These are phyloP conservation scores for Bipolaris sorokiniana DNA, from an alignment of 2,329 filamentous ascomycete genomes.

Conservation along the genomic window DNA sequence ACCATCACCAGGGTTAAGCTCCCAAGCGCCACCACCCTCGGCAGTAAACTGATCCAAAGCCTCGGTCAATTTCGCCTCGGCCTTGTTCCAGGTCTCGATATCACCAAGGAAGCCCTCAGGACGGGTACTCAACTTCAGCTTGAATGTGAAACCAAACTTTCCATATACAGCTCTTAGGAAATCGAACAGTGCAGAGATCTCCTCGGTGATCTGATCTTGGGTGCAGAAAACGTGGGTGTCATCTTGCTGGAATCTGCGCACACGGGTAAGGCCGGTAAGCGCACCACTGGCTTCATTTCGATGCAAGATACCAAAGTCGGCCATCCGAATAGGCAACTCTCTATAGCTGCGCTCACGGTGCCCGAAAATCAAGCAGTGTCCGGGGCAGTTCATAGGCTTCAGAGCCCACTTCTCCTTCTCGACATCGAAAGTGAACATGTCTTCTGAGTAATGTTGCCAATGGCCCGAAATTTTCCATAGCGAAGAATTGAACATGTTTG, in stretches of 20 bases:
- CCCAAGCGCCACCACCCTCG: slow-evolving; percentile 73
- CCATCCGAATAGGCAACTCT: slow-evolving; percentile 88
- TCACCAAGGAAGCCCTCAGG: slow-evolving; percentile 89
- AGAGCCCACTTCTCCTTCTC: slow-evolving; percentile 86
- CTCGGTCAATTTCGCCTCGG: slow-evolving; percentile 78
- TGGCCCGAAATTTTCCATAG: slow-evolving; percentile 96
- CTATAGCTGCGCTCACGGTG: slow-evolving; percentile 85
- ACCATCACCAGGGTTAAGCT: slow-evolving; percentile 91
- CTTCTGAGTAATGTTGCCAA: slow-evolving; percentile 89
- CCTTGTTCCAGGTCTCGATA: slow-evolving; percentile 84
- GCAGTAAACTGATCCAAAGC: slow-evolving; percentile 76
- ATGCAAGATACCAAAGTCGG: slow-evolving; percentile 95
- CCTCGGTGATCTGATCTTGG: slow-evolving; percentile 74
- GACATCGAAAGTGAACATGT: slow-evolving; percentile 87
- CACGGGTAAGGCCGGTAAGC: slow-evolving; percentile 86
- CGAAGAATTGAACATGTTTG: slow-evolving; percentile 93
- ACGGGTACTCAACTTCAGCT: slow-evolving; percentile 90
- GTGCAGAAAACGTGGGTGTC: slow-evolving; percentile 96
- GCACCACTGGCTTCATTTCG: slow-evolving; percentile 95
- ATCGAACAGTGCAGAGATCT: slow-evolving; percentile 85
- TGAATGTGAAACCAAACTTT: slow-evolving; percentile 87
- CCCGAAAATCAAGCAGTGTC: slow-evolving; percentile 86
- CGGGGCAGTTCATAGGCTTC: slow-evolving; percentile 99
- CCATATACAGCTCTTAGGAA: slow-evolving; percentile 83
- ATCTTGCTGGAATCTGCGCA: slow-evolving; percentile 93